Conservation (phyloP, 305 asterid genomes). For the Fraxinus greggii region DNA sequence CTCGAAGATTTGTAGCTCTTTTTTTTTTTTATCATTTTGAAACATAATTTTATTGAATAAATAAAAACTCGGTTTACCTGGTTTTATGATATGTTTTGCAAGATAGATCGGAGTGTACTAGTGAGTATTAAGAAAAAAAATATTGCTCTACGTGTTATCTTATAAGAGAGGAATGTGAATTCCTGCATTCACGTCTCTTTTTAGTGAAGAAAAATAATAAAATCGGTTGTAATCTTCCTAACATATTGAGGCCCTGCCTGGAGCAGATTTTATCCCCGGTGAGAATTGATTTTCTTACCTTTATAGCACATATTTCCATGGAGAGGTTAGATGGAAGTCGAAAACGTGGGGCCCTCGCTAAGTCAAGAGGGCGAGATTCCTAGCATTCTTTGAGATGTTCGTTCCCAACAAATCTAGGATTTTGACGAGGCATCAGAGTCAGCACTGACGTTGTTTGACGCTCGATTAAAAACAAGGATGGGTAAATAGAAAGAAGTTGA, state of each 20-base stretch:
- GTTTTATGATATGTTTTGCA: neutral
- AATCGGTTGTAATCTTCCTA: no score
- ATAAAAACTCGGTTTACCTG: neutral
- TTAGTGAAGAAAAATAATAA: no score
- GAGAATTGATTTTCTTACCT: no score
- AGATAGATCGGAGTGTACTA: neutral
- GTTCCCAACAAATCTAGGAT: neutral
- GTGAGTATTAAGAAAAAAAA: neutral
- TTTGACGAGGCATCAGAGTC: neutral
- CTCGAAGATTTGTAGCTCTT: conserved; percentile 30
- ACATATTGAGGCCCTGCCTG: no score
- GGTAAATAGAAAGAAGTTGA: neutral
- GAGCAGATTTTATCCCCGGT: no score
- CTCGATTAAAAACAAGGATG: neutral
- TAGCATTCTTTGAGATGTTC: neutral
- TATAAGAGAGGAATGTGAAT: neutral
- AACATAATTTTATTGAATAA: neutral
- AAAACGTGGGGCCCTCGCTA: no score
- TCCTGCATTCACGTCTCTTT: neutral
- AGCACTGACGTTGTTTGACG: neutral
- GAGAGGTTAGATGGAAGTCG: no score
- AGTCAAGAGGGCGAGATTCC: neutral
- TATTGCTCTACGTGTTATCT: neutral
- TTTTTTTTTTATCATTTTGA: conserved; percentile 10
- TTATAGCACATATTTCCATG: no score